phyloP scores from a whole-genome alignment of 305 asterid genomes.

The Ajuga reptans region DNA sequence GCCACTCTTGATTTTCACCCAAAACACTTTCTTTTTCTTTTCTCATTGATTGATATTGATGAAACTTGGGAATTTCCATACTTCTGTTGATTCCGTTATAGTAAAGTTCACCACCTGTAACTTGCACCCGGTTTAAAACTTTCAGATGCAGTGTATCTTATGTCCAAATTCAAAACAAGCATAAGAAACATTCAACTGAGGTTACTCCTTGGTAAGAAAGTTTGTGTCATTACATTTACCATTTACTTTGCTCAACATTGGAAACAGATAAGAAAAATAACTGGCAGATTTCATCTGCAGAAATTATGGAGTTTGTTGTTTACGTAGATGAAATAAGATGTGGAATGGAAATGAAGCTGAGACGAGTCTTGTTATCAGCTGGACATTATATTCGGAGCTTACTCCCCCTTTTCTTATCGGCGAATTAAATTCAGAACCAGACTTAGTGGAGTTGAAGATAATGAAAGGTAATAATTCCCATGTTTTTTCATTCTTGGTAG shows the following conservation, averaged over 20 bases:
- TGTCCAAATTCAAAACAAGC: conserved; percentile 40
- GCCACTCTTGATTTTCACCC: too few relatives aligned
- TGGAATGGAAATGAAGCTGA: conserved; percentile 25
- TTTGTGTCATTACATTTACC: background rate
- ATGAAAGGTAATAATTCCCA: background rate
- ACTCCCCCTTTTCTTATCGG: conserved; percentile 5
- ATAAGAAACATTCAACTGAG: conserved; percentile 42
- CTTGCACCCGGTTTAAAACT: background rate
- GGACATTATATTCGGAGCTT: conserved; percentile 28
- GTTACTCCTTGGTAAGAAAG: conserved; percentile 52
- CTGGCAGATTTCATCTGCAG: conserved; percentile 29
- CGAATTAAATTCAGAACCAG: background rate
- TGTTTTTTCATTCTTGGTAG: too few relatives aligned
- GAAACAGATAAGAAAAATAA: background rate
- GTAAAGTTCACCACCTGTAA: too few relatives aligned
- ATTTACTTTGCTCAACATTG: background rate
- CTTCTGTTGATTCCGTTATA: background rate
- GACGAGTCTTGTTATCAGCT: conserved; percentile 31
- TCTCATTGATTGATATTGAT: background rate
- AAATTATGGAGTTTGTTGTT: conserved; percentile 42
- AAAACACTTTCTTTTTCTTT: too few relatives aligned
- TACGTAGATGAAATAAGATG: conserved; percentile 35
- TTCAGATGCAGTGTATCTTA: conserved; percentile 33
- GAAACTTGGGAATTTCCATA: background rate
- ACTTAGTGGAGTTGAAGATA: background rate